phyloP scores from a whole-genome alignment of 257 asterid genomes.

The Salvia hispanica region DNA sequence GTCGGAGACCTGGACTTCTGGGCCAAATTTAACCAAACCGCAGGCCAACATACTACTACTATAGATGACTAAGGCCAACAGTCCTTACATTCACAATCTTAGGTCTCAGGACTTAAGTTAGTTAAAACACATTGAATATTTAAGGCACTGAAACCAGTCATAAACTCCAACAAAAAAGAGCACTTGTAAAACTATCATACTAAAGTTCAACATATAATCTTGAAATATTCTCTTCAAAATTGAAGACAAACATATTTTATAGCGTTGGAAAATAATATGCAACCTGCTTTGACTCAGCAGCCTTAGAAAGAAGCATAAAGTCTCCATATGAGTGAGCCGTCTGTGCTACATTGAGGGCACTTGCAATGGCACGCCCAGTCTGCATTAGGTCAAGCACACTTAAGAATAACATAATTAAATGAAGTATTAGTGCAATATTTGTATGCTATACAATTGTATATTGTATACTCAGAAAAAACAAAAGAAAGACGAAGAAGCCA shows the following conservation, averaged over 20 bases:
- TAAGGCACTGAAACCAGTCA: constrained; percentile 10
- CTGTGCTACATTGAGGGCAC: constrained; percentile 80
- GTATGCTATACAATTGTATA: background rate
- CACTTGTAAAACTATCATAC: background rate
- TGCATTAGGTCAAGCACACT: constrained; percentile 41
- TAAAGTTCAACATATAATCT: background rate
- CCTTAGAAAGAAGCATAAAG: constrained; percentile 70
- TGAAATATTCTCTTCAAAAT: background rate
- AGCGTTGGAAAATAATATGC: constrained; percentile 21
- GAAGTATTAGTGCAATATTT: constrained; percentile 1
- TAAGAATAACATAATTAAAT: constrained; percentile 7
- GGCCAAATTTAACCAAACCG: constrained; percentile 18
- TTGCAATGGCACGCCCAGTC: constrained; percentile 77
- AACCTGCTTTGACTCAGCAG: constrained; percentile 81
- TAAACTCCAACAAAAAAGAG: too few species aligned
- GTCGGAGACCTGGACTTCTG: constrained; percentile 10
- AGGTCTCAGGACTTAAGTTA: constrained; percentile 3
- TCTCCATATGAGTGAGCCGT: constrained; percentile 89
- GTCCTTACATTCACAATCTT: constrained; percentile 16
- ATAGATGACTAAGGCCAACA: background rate
- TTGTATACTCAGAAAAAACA: background rate
- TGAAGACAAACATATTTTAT: background rate
- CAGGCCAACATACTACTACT: constrained; percentile 17
- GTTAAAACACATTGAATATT: background rate
- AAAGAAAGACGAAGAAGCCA: background rate